Conservation (phyloP, 345 rosid species). For the Viola odorata region DNA sequence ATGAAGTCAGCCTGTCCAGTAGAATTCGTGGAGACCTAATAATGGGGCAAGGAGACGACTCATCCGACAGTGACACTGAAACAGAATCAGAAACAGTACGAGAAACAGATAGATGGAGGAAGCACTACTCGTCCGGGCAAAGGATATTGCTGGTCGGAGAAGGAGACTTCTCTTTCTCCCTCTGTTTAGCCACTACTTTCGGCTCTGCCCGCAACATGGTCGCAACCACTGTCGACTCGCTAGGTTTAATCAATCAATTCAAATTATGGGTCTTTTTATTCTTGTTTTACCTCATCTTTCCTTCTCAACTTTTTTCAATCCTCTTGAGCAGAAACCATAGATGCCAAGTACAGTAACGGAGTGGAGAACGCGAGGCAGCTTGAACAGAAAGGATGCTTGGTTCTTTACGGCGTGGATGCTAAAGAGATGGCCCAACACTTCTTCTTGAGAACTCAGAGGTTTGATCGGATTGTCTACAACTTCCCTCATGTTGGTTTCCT, state of each 20-base stretch:
- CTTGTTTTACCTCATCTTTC: not conserved
- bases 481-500: slow-evolving; percentile 40
- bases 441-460: slow-evolving; percentile 27
- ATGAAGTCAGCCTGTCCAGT: no score
- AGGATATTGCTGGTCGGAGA: slow-evolving; percentile 51
- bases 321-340: slow-evolving; percentile 12
- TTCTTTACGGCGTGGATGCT: slow-evolving; percentile 35
- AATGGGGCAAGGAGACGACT: no score
- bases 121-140: slow-evolving; percentile 43
- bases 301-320: not conserved
- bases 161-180: slow-evolving; percentile 59
- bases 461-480: slow-evolving; percentile 35
- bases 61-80: not conserved
- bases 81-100: not conserved
- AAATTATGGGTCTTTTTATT: no score
- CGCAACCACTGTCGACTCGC: slow-evolving; percentile 45
- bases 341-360: slow-evolving; percentile 26
- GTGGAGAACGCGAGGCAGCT: slow-evolving; percentile 23
- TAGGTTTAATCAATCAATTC: slow-evolving; percentile 19
- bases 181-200: slow-evolving; percentile 44
- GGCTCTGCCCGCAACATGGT: slow-evolving; percentile 55
- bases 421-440: slow-evolving; percentile 28
- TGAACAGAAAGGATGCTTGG: slow-evolving; percentile 26
- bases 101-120: slow-evolving; percentile 29
- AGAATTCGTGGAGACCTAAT: no score